phyloP scores from a whole-genome alignment of 192 early-diverging fungal genomes.

The Polychytrium aggregatum region DNA sequence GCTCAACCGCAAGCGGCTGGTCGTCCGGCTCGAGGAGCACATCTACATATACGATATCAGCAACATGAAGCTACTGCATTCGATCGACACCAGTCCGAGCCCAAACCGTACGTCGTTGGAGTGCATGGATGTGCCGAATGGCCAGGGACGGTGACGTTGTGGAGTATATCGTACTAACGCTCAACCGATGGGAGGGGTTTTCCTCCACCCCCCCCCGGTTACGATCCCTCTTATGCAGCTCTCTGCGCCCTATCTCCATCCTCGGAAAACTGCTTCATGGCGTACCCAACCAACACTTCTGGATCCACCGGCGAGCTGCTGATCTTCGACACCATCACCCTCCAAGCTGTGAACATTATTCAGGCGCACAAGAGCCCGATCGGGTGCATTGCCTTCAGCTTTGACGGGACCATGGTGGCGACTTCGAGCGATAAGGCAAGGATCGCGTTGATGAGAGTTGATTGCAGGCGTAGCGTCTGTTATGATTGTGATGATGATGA shows the following conservation, averaged over 20 bases:
- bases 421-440: conserved; percentile 89
- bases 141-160: too few relatives aligned
- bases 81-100: conserved; percentile 90
- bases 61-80: conserved; percentile 96
- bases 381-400: conserved; percentile 74
- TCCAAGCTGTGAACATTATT: conserved; percentile 87
- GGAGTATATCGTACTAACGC: too few relatives aligned
- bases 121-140: too few relatives aligned
- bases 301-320: conserved; percentile 68
- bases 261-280: conserved; percentile 88
- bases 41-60: conserved; percentile 95
- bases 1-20: conserved; percentile 84
- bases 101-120: conserved; percentile 55
- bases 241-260: conserved; percentile 87
- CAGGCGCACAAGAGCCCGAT: conserved; percentile 92
- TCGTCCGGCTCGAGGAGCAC: conserved; percentile 91
- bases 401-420: conserved; percentile 85
- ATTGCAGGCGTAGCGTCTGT: too few relatives aligned
- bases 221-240: conserved; percentile 40
- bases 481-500: too few relatives aligned
- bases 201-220: too few relatives aligned
- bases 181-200: too few relatives aligned
- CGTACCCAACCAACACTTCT: conserved; percentile 69
- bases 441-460: too few relatives aligned
- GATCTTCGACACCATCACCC: conserved; percentile 78